Evolutionary conservation across 768 basidiomycete species (phyloP), one percentile per base, ranked within the genome.

Genomic region (Mycena vitilis): DNA sequence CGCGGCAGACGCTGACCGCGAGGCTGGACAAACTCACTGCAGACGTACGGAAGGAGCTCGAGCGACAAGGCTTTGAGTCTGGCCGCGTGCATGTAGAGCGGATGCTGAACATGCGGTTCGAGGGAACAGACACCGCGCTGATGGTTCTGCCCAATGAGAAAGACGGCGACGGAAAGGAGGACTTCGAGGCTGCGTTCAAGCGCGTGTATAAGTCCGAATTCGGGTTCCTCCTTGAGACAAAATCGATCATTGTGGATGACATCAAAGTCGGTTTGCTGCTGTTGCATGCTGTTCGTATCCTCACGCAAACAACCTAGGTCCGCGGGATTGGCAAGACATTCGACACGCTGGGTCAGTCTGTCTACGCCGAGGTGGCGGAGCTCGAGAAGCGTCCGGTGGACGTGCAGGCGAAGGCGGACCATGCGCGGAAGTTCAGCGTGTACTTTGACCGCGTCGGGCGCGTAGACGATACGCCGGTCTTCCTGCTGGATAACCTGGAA

Each of bases 291-390:
- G 63, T 54, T 36, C 30, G 44, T 8, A 23, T 57, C 9, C 60
- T n/a, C 10, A 25, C 45, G 44, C 16, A 66, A 37, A 51, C 5
- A 22, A 18, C 18, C 38, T 70, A 93, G 89, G 93, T 95, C 9
- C 93, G 94, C 54, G 95, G 95, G 5, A 92, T 95, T 47, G 95
- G 96, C 53, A 95, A 95, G 81, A 95, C 95, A 7, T 94, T 93
- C 77, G 92, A 95, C 75, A 83, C 85, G 11, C 86, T 95, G 4
- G 94, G 94, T 0, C 84, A 89, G 66, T 92, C 93, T 15, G 93
- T 95, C 30, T 94, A 91, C 76, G 81, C 84, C 6, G 95, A 97
- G 80, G 82, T 95, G 5, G 86, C 84, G 11, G 80, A 78, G 34
- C 83, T 96, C 53, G 70, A 77, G 51, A 83, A 77, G 70, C 80